Base-by-base conservation (phyloP, 2,329 filamentous ascomycete species). In the Rhynchosporium graminicola region DNA sequence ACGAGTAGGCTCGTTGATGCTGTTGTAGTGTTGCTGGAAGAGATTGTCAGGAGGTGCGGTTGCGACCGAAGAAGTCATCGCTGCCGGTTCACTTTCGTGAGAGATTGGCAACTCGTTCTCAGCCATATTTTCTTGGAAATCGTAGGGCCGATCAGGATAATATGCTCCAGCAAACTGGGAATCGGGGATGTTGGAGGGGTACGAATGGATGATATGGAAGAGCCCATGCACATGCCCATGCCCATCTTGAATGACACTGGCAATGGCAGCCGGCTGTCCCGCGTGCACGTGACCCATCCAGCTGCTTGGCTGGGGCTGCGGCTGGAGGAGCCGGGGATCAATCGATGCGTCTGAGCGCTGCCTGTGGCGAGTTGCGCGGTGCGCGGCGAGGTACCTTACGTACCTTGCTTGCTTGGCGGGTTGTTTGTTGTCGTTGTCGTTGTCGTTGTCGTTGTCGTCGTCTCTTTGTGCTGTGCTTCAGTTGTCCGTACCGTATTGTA, bases 41-140 rank as follows among this genome's bases (percentile, higher is more conserved):
- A 29, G 40, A 20, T 10, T 55, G 59, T 12, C 29, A 56, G 29
- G 54, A 46, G 55, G 61, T 59, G 43, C 59, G 36, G 47, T 58
- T 68, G 65, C 70, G 69, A 70, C 51, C 72, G 73, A 74, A 70
- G 72, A 74, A 70, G 72, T 74, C 73, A 74, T 74, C 72, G 68
- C 70, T 74, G 72, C 69, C 69, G 63, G 68, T 67, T 63, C n/a
- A 46, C 43, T 65, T 36, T 20, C 33, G 7, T 40, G 36, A 40
- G 29, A 65, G 61, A 65, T 60, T 59, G 69, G 71, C 72, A 74
- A 71, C 72, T 74, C 73, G 59, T 74, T 67, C 73, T 73, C 71
- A 71, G 66, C 64, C 57, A 46, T 45, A 26, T 46, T 13, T 60
- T 33, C 9, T 33, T 42, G 51, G 29, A 20, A 43, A 43, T 36